These are phyloP conservation scores for Saturnispora ahearnii DNA, from an alignment of 805 yeast species.

Conservation along the genomic window DNA sequence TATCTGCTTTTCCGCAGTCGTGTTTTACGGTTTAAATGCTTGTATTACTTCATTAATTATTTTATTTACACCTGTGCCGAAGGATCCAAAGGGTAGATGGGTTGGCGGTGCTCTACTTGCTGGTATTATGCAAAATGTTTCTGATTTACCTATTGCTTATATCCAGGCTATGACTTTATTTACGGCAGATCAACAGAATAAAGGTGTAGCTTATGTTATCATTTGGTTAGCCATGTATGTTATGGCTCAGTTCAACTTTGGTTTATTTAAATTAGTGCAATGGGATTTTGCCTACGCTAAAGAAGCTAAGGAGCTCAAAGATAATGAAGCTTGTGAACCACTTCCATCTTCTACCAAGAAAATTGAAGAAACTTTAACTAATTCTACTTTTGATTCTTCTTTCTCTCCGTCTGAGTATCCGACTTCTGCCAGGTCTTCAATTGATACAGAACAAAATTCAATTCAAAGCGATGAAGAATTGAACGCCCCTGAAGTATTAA, in stretches of 20 bases:
- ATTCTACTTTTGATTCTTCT: not conserved
- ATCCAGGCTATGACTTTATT: slow-evolving; percentile 49
- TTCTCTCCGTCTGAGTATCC: slow-evolving; percentile 1
- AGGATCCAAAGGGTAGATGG: slow-evolving; percentile 38
- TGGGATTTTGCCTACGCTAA: slow-evolving; percentile 37
- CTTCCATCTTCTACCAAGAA: not conserved
- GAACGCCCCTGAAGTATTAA: not conserved
- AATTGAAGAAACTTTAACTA: not conserved
- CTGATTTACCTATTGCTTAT: slow-evolving; percentile 73
- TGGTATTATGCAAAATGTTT: slow-evolving; percentile 64
- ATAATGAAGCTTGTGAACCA: not conserved
- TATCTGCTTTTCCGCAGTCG: slow-evolving; percentile 41
- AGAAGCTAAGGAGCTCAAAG: not conserved
- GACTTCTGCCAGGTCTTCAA: not conserved
- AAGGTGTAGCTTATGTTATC: slow-evolving; percentile 44
- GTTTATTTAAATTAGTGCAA: slow-evolving; percentile 40
- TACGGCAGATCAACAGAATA: slow-evolving; percentile 27
- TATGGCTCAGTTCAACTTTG: slow-evolving; percentile 43
- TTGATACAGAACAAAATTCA: slow-evolving; percentile 3
- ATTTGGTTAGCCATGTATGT: slow-evolving; percentile 48
- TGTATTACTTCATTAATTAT: slow-evolving; percentile 33
- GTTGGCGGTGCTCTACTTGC: slow-evolving; percentile 61
- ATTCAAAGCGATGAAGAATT: not conserved
- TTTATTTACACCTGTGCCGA: slow-evolving; percentile 41
- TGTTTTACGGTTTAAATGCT: slow-evolving; percentile 45